A percentile compares a stretch with the other conserved stretches of the same genome.
Evolutionary conservation across 2,329 filamentous ascomycete species (phyloP).

Genomic region (Biscogniauxia sp.): DNA sequence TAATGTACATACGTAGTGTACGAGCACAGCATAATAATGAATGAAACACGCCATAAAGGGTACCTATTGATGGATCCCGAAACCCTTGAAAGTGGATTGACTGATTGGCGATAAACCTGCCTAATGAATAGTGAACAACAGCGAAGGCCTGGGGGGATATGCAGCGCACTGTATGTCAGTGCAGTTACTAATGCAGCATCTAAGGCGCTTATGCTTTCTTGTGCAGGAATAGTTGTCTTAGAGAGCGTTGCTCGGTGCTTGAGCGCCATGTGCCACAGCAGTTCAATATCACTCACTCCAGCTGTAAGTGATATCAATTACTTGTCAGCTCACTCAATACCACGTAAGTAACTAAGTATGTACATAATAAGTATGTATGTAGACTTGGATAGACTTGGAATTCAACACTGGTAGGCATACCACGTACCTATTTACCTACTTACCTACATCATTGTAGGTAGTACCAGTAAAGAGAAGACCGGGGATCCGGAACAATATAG

Average conservation of each 20-base stretch:
- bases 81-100: neutral
- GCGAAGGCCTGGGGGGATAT: neutral
- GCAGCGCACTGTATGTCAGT: neutral
- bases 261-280: neutral
- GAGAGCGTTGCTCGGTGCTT: neutral
- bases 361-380: too few relatives aligned
- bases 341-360: too few relatives aligned
- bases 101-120: neutral
- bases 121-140: neutral
- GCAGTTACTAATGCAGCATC: neutral
- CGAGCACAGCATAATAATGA: conserved; percentile 27
- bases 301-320: neutral
- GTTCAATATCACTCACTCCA: neutral
- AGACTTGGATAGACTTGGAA: too few relatives aligned
- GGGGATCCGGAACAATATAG: neutral
- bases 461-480: neutral
- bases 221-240: neutral
- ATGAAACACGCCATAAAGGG: conserved; percentile 24
- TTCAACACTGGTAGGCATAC: neutral
- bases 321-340: neutral
- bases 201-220: neutral
- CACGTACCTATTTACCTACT: too few relatives aligned
- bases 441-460: too few relatives aligned
- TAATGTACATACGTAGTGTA: conserved; percentile 13
- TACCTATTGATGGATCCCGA: neutral